Percentiles rank a stretch among this genome's conserved stretches.
These are phyloP conservation scores for Colletotrichum destructivum DNA, from an alignment of 2,329 filamentous ascomycete genomes.

Conservation along the genomic window DNA sequence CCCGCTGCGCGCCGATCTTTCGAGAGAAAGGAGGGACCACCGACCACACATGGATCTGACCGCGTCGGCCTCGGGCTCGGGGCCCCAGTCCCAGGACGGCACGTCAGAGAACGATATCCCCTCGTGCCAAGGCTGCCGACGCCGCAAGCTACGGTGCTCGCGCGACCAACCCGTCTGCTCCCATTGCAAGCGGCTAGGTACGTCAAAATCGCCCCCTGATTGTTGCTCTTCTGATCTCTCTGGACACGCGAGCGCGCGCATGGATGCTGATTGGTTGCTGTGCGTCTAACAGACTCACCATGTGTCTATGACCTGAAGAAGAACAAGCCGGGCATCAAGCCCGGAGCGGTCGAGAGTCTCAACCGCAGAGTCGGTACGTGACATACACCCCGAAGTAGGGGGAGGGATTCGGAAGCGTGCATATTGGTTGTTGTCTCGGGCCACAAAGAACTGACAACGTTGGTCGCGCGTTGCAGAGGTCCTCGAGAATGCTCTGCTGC, in stretches of 20 bases:
- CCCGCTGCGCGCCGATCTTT: constrained; percentile 30
- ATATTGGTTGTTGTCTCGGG: too few relatives aligned
- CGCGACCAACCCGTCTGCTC: constrained; percentile 52
- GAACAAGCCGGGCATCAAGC: constrained; percentile 47
- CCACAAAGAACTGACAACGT: background rate
- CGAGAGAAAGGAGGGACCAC: background rate
- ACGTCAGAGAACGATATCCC: constrained; percentile 43
- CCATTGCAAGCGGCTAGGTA: constrained; percentile 51
- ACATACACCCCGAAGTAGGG: too few relatives aligned
- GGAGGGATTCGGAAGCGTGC: too few relatives aligned
- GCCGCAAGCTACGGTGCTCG: constrained; percentile 54
- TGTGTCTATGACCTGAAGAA: constrained; percentile 47
- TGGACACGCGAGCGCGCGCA: too few relatives aligned
- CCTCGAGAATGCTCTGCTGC: constrained; percentile 39
- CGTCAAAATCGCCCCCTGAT: background rate
- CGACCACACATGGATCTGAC: constrained; percentile 25
- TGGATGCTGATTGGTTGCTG: constrained; percentile 18
- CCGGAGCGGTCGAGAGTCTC: constrained; percentile 45
- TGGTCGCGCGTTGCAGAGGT: constrained; percentile 19
- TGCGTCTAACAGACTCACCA: constrained; percentile 39
- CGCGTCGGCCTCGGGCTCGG: constrained; percentile 10
- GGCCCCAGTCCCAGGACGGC: constrained; percentile 27
- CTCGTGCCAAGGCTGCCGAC: constrained; percentile 53
- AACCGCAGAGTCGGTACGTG: constrained; percentile 45
- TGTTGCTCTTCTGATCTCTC: too few relatives aligned